Base-by-base conservation (phyloP, 192 early-diverging fungal genomes). In the Backusella psychrophila region DNA sequence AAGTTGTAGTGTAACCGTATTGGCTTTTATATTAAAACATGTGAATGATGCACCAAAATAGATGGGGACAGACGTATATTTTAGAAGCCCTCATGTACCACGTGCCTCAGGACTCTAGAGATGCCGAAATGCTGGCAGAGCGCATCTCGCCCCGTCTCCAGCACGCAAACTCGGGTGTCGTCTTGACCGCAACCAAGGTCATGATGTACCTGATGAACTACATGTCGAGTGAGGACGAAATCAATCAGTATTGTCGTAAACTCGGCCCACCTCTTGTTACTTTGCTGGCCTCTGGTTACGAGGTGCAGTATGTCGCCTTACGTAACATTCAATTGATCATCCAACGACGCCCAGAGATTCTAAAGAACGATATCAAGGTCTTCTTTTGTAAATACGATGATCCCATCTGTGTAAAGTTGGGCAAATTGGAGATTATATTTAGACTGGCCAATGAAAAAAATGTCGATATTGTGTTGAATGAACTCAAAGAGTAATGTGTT, bases 351-450 rank as follows among this genome's bases (percentile, higher is more conserved):
- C 96, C 96, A 3, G 94, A 95, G 11, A 87, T 98, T 26, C 86
- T 99, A 66, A 92, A 91, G 68, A 93, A 94, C 73, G 96, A 99
- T 82, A 91, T 98, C 80, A 96, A 96, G 73, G 95, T 96, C n/a
- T 99, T 99, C 83, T 99, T 98, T 80, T 98, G 97, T 91, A 99
- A 99, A 82, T 99, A 98, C 86, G 95, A 97, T 82, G 98, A 99
- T 82, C 96, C 98, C 11, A 96, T 97, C 78, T 98, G 98, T 83
- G 96, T 99, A 71, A 99, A 99, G 78, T 86, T 98, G 79, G 94
- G 96, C 41, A 99, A 99, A 83, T 91, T 99, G 12, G 97, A 98
- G 76, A 94, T 98, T 68, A 94, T 99, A 78, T 91, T 96, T 78
- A 89, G 94, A 75, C 85, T 99, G 44, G 92, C 93, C 4, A 93